Evolutionary conservation across 2,329 filamentous ascomycete genomes (phyloP).

Genomic region (Ceratocystis huliohia): DNA sequence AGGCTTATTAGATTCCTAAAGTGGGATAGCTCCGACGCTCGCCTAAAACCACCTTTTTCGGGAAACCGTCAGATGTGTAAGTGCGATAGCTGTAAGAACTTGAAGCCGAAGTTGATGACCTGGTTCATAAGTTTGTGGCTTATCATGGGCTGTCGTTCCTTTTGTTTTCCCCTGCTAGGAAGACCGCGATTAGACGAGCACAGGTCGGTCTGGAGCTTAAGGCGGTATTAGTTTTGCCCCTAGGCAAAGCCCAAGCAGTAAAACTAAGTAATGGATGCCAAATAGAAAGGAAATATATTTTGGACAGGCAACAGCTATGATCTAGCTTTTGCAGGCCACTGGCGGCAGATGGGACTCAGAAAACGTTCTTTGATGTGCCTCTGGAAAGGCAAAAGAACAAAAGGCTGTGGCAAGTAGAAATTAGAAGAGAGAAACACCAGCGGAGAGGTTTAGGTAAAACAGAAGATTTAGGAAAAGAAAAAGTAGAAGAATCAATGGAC

Average conservation of each 20-base stretch:
- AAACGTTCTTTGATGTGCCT: neutral
- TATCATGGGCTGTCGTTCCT: neutral
- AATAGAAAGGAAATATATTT: neutral
- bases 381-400: neutral
- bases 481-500: neutral
- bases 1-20: constrained; percentile 1
- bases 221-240: neutral
- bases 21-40: neutral
- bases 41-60: constrained; percentile 3
- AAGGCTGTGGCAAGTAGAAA: neutral
- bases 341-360: neutral
- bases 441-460: neutral
- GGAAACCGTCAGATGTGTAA: neutral
- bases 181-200: no score
- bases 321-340: neutral
- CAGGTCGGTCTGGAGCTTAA: no score
- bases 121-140: neutral
- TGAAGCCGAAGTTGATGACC: neutral
- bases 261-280: neutral
- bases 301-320: neutral
- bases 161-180: neutral
- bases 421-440: neutral
- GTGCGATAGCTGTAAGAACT: neutral
- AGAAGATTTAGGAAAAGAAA: neutral
- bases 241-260: neutral